These are phyloP conservation scores for Ramaria rubella DNA, from an alignment of 768 basidiomycete genomes.

Conservation along the genomic window DNA sequence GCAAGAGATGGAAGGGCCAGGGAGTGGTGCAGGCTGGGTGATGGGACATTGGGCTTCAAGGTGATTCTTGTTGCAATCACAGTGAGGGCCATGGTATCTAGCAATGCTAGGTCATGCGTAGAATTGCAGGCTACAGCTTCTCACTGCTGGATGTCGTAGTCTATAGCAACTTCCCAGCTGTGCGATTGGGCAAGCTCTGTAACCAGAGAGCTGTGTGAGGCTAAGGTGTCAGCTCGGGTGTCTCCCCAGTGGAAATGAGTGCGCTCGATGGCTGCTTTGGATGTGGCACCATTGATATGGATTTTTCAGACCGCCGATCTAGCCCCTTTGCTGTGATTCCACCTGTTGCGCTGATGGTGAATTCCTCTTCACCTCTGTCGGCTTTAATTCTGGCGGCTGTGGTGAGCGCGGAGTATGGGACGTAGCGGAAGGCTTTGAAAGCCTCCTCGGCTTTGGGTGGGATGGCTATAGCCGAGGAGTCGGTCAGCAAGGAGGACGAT, in stretches of 20 bases:
- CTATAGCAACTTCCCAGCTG: not conserved
- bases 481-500: not conserved
- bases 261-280: not conserved
- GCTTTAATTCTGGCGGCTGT: constrained; percentile 13
- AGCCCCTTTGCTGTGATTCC: constrained; percentile 14
- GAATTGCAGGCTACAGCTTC: not conserved
- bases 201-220: not conserved
- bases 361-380: constrained; percentile 14
- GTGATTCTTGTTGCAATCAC: not conserved
- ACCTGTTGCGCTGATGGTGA: constrained; percentile 10
- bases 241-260: not conserved
- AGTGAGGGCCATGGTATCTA: not conserved
- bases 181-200: not conserved
- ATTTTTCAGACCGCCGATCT: constrained; percentile 15
- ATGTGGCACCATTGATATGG: constrained; percentile 12
- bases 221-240: not conserved
- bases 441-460: constrained; percentile 15
- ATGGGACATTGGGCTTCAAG: not conserved
- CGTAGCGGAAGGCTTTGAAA: constrained; percentile 15
- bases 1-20: not conserved
- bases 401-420: constrained; percentile 21
- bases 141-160: not conserved
- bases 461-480: constrained; percentile 18
- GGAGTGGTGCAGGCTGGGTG: not conserved
- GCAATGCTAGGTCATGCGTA: not conserved